Conservation (phyloP, 164 flowering plant species). For the Piper betle region DNA sequence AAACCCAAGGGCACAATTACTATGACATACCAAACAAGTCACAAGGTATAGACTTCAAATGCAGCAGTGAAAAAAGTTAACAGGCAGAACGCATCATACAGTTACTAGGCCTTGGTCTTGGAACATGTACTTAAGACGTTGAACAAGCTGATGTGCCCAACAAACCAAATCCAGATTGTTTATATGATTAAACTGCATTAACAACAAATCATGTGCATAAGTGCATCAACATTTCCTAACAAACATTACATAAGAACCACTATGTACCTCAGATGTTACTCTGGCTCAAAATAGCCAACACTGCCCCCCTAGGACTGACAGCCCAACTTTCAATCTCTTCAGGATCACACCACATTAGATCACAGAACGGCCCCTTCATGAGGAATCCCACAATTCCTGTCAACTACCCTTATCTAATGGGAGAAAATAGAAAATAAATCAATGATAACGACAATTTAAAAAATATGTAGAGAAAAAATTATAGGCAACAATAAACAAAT, state of each 20-base stretch:
- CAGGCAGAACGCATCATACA: conserved; percentile 29
- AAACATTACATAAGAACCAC: not conserved
- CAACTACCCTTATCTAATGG: conserved; percentile 78
- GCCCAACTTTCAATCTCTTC: conserved; percentile 99
- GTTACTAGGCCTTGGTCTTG: conserved; percentile 99
- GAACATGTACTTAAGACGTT: conserved; percentile 98
- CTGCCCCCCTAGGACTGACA: conserved; percentile 99
- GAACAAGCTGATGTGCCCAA: conserved; percentile 99
- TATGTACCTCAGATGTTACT: conserved; percentile 83
- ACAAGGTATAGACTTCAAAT: not conserved
- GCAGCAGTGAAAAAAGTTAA: not conserved
- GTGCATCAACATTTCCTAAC: not conserved
- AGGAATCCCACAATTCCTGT: conserved; percentile 93
- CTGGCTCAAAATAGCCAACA: conserved; percentile 99
- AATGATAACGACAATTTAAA: not conserved
- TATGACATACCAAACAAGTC: not conserved
- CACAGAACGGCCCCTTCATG: conserved; percentile 99
- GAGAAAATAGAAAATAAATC: not conserved
- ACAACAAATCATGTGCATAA: not conserved
- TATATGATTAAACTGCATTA: conserved; percentile 83
- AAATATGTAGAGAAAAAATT: not conserved
- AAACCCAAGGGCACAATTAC: conserved; percentile 2
- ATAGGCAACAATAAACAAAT: too few species aligned
- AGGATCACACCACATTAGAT: conserved; percentile 99
- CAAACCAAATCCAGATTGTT: conserved; percentile 94